Conservation (phyloP, 2,329 filamentous ascomycete genomes). For the Tolypocladium paradoxum region DNA sequence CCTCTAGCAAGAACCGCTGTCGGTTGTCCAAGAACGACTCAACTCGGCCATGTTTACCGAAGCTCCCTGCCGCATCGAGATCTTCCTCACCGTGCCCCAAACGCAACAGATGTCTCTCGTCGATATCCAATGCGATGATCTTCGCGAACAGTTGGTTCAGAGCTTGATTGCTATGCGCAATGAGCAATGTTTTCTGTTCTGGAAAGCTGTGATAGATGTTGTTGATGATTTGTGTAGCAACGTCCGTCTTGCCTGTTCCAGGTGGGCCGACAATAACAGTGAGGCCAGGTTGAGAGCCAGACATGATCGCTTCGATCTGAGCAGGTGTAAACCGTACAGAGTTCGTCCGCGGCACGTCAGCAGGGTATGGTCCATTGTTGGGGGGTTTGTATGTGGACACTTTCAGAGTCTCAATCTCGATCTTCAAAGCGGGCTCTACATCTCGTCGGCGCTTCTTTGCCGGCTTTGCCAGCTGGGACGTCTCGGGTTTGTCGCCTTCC, state of each 20-base stretch:
- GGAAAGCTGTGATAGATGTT: constrained; percentile 99
- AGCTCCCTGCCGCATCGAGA: constrained; percentile 72
- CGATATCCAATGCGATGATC: constrained; percentile 92
- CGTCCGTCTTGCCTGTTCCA: constrained; percentile 97
- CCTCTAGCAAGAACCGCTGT: constrained; percentile 66
- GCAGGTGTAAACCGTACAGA: constrained; percentile 78
- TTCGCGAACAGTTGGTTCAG: constrained; percentile 97
- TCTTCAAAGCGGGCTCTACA: constrained; percentile 53
- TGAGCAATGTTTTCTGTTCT: constrained; percentile 76
- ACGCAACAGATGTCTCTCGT: constrained; percentile 83
- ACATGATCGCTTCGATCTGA: constrained; percentile 86
- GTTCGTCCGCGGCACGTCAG: constrained; percentile 75
- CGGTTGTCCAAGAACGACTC: constrained; percentile 92
- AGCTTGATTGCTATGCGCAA: constrained; percentile 96
- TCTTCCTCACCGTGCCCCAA: constrained; percentile 95
- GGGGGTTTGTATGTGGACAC: constrained; percentile 85
- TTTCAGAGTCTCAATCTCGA: constrained; percentile 56
- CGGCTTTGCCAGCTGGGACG: constrained; percentile 42
- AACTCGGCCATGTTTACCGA: constrained; percentile 88
- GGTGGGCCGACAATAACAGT: constrained; percentile 92
- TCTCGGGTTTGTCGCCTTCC: constrained; percentile 42
- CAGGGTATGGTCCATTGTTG: constrained; percentile 81
- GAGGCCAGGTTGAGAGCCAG: constrained; percentile 85
- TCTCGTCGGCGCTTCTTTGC: constrained; percentile 85
- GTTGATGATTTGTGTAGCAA: constrained; percentile 96